These are phyloP conservation scores for Xerocomellus intermedius DNA, from an alignment of 768 basidiomycete species.

Conservation along the genomic window DNA sequence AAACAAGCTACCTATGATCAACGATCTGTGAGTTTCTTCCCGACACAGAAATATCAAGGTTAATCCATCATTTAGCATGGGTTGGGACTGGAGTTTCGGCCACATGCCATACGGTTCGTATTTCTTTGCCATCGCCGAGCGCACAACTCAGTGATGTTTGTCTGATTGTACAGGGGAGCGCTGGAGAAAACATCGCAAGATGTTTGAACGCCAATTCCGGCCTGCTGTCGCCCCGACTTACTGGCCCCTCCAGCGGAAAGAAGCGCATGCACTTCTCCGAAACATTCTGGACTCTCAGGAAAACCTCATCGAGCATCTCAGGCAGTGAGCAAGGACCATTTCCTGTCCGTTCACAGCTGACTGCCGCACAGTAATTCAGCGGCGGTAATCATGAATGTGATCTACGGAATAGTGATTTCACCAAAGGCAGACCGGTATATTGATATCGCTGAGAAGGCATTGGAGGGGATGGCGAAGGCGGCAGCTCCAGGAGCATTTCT, in stretches of 20 bases:
- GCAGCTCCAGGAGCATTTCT: constrained; percentile 53
- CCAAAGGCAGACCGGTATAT: constrained; percentile 46
- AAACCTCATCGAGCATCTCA: constrained; percentile 47
- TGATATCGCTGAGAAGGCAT: constrained; percentile 49
- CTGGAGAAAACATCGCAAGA: constrained; percentile 52
- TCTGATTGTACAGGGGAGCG: constrained; percentile 40
- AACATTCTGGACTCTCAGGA: constrained; percentile 43
- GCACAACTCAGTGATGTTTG: neutral
- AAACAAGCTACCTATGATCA: constrained; percentile 46
- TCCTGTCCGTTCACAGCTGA: neutral
- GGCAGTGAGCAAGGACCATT: constrained; percentile 38
- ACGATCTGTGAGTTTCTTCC: constrained; percentile 40
- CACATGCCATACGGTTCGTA: constrained; percentile 51
- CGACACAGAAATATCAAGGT: neutral
- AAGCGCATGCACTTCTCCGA: constrained; percentile 45
- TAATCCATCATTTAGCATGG: constrained; percentile 37
- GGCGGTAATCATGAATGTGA: constrained; percentile 52
- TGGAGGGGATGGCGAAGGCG: constrained; percentile 50
- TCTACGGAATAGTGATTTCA: constrained; percentile 48
- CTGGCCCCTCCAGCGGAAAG: constrained; percentile 45
- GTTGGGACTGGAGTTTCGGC: constrained; percentile 51
- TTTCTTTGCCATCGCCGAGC: neutral
- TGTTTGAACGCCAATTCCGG: constrained; percentile 53
- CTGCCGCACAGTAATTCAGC: constrained; percentile 42
- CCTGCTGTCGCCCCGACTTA: constrained; percentile 40